These are phyloP conservation scores for Chrysoporthe puriensis DNA, from an alignment of 2,329 filamentous ascomycete species.

Conservation along the genomic window DNA sequence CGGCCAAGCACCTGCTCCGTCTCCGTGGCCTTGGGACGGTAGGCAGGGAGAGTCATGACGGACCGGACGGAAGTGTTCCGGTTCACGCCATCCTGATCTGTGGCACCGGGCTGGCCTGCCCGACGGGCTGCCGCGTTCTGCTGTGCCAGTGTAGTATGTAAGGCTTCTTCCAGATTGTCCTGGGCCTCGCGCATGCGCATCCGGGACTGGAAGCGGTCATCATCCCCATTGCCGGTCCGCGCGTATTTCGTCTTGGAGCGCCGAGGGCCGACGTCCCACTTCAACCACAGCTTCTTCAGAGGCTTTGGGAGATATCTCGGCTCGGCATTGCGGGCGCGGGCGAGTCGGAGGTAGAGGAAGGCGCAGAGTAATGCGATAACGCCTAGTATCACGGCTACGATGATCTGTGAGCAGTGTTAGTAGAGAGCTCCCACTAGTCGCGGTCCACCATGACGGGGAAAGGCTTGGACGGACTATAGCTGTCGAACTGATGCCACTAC, in stretches of 20 bases:
- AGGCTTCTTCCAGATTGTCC: conserved; percentile 30
- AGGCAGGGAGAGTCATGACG: conserved; percentile 91
- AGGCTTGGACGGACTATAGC: conserved; percentile 20
- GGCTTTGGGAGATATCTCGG: conserved; percentile 56
- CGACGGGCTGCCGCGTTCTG: conserved; percentile 17
- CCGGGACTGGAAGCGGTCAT: conserved; percentile 28
- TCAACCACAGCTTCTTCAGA: conserved; percentile 55
- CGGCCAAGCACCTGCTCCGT: conserved; percentile 83
- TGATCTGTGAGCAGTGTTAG: conserved; percentile 29
- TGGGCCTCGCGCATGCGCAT: conserved; percentile 28
- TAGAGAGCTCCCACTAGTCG: background rate
- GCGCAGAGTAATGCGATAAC: conserved; percentile 31
- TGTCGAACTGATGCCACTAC: conserved; percentile 15
- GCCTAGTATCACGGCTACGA: conserved; percentile 33
- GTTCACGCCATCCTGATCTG: conserved; percentile 56
- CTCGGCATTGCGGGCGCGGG: conserved; percentile 42
- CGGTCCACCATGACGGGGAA: background rate
- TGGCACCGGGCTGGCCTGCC: conserved; percentile 13
- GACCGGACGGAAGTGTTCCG: conserved; percentile 86
- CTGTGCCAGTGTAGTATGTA: conserved; percentile 21
- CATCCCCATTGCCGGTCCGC: conserved; percentile 33
- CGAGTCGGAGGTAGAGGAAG: conserved; percentile 32
- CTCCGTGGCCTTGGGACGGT: conserved; percentile 72
- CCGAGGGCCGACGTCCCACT: conserved; percentile 43
- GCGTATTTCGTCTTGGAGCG: conserved; percentile 30